Percentiles rank a stretch among this genome's conserved stretches.
Evolutionary conservation across 1,284 basidiomycete species (phyloP).

Genomic region (Rhizoctonia solani): DNA sequence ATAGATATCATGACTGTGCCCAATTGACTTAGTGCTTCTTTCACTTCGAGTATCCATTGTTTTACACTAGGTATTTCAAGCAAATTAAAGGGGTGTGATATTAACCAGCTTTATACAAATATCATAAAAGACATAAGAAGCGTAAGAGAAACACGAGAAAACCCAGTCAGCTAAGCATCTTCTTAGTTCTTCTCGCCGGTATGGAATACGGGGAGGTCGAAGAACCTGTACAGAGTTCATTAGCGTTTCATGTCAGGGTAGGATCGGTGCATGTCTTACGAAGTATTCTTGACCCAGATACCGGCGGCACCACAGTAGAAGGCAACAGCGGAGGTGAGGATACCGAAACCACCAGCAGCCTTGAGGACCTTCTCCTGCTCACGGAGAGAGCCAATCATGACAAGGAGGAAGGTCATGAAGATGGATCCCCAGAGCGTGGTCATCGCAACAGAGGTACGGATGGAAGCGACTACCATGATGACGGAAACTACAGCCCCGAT

Average conservation of each 20-base stretch:
- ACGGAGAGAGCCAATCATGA: conserved; percentile 37
- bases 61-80: background rate
- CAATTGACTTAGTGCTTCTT: too few species aligned
- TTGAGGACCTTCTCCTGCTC: conserved; percentile 46
- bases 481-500: conserved; percentile 15
- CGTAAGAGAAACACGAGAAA: background rate
- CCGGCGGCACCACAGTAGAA: conserved; percentile 69
- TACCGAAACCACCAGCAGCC: conserved; percentile 76
- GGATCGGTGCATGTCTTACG: background rate
- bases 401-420: conserved; percentile 48
- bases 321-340: conserved; percentile 67
- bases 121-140: background rate
- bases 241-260: background rate
- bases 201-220: conserved; percentile 14
- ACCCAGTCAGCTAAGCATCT: background rate
- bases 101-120: conserved; percentile 8
- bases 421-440: conserved; percentile 50
- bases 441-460: conserved; percentile 45
- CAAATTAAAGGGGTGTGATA: conserved; percentile 11
- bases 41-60: too few species aligned
- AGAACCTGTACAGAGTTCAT: background rate
- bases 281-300: conserved; percentile 52
- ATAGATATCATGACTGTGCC: too few species aligned
- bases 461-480: conserved; percentile 43
- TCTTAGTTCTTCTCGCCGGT: background rate